phyloP scores from a whole-genome alignment of 1,284 basidiomycete species.

The Prillingera fragicola region DNA sequence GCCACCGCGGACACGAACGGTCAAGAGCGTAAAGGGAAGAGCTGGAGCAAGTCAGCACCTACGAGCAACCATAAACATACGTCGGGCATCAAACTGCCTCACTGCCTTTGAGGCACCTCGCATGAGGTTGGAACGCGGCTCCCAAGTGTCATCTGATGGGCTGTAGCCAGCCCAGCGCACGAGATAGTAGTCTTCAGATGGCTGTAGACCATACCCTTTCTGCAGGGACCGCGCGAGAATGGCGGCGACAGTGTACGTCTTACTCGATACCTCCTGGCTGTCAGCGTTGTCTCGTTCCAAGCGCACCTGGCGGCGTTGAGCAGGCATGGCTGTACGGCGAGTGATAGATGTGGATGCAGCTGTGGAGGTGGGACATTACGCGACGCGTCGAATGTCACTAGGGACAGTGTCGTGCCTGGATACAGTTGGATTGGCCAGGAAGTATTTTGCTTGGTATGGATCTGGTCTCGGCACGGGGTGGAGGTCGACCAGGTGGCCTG shows the following conservation, averaged over 20 bases:
- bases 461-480: no score
- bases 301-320: not conserved
- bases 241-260: conserved; percentile 14
- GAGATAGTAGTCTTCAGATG: conserved; percentile 48
- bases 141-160: conserved; percentile 60
- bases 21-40: conserved; percentile 26
- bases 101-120: conserved; percentile 51
- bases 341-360: no score
- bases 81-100: conserved; percentile 40
- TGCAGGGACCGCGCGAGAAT: conserved; percentile 29
- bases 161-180: conserved; percentile 61
- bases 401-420: no score
- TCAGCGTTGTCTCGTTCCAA: no score
- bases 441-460: no score
- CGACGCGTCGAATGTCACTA: no score
- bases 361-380: no score
- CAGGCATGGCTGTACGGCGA: not conserved
- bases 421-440: no score
- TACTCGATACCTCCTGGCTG: not conserved
- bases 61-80: conserved; percentile 12
- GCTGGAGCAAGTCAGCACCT: conserved; percentile 3
- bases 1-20: not conserved
- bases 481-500: no score
- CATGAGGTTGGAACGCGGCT: conserved; percentile 52
- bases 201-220: conserved; percentile 1